Conservation (phyloP, 495 filamentous ascomycete genomes). For the Xylaria cubensis region DNA sequence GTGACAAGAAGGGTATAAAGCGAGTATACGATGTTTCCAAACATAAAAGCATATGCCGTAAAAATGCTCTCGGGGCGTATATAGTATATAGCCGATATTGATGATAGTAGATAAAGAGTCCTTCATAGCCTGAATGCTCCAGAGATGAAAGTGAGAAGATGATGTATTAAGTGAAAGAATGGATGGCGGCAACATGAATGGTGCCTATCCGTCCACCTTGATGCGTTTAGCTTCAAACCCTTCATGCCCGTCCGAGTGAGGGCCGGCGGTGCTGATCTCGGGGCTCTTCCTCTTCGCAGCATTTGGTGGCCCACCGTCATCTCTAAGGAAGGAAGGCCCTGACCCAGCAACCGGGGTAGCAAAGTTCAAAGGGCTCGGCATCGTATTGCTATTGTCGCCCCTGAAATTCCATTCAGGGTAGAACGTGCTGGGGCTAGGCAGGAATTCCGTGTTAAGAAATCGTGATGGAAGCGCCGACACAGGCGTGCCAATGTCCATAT, state of each 20-base stretch:
- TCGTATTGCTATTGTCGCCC: slow-evolving; percentile 74
- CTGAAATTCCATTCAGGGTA: slow-evolving; percentile 87
- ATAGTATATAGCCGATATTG: slow-evolving; percentile 28
- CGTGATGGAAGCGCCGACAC: slow-evolving; percentile 96
- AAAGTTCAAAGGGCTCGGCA: slow-evolving; percentile 91
- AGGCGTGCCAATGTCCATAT: slow-evolving; percentile 88
- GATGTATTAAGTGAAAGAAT: neutral
- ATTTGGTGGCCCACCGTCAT: slow-evolving; percentile 45
- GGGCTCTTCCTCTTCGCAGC: slow-evolving; percentile 55
- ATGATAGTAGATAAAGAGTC: slow-evolving; percentile 21
- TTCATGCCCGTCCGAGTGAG: slow-evolving; percentile 41
- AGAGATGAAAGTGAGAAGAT: slow-evolving; percentile 12
- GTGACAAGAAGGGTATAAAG: slow-evolving; percentile 31
- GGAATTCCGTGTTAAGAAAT: slow-evolving; percentile 82
- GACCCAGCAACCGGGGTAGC: slow-evolving; percentile 80
- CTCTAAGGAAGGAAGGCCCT: slow-evolving; percentile 71
- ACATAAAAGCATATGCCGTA: slow-evolving; percentile 12
- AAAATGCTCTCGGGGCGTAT: slow-evolving; percentile 30
- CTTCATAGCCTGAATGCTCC: neutral
- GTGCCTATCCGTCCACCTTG: slow-evolving; percentile 45
- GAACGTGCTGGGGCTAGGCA: slow-evolving; percentile 88
- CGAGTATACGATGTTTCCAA: slow-evolving; percentile 30
- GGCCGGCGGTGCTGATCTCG: slow-evolving; percentile 46
- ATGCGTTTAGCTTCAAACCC: slow-evolving; percentile 53
- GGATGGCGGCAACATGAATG: neutral